Evolutionary conservation across 805 yeast genomes (phyloP).

Genomic region (Yamadazyma olivae): DNA sequence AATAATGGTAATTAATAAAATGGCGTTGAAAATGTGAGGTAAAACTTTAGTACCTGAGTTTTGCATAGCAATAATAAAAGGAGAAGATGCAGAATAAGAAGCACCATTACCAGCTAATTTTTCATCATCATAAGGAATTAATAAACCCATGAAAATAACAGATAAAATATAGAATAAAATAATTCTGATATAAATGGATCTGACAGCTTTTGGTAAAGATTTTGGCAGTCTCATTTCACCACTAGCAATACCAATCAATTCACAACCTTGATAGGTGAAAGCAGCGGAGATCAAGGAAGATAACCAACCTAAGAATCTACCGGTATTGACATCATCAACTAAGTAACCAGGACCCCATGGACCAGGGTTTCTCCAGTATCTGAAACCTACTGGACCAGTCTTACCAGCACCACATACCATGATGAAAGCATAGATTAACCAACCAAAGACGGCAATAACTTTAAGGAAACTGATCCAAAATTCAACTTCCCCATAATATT

Average conservation of each 20-base stretch:
- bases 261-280: slow-evolving; percentile 81
- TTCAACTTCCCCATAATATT: slow-evolving; percentile 70
- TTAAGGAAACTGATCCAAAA: slow-evolving; percentile 71
- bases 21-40: slow-evolving; percentile 71
- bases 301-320: slow-evolving; percentile 66
- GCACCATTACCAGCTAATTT: slow-evolving; percentile 32
- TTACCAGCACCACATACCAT: slow-evolving; percentile 76
- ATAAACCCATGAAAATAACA: slow-evolving; percentile 64
- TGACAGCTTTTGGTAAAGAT: slow-evolving; percentile 69
- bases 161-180: slow-evolving; percentile 62
- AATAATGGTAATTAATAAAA: slow-evolving; percentile 60
- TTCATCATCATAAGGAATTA: slow-evolving; percentile 68
- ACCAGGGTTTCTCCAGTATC: slow-evolving; percentile 80
- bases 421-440: slow-evolving; percentile 60
- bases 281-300: slow-evolving; percentile 68
- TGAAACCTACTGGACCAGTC: slow-evolving; percentile 71
- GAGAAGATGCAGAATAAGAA: slow-evolving; percentile 51
- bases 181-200: slow-evolving; percentile 65
- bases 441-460: slow-evolving; percentile 69
- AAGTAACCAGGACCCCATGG: slow-evolving; percentile 68
- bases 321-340: slow-evolving; percentile 47
- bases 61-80: slow-evolving; percentile 68
- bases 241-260: slow-evolving; percentile 69
- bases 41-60: slow-evolving; percentile 65
- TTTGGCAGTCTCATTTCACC: slow-evolving; percentile 74